phyloP scores from a whole-genome alignment of 1,139 yeast species.

The Lodderomyces oxycetoniae region DNA sequence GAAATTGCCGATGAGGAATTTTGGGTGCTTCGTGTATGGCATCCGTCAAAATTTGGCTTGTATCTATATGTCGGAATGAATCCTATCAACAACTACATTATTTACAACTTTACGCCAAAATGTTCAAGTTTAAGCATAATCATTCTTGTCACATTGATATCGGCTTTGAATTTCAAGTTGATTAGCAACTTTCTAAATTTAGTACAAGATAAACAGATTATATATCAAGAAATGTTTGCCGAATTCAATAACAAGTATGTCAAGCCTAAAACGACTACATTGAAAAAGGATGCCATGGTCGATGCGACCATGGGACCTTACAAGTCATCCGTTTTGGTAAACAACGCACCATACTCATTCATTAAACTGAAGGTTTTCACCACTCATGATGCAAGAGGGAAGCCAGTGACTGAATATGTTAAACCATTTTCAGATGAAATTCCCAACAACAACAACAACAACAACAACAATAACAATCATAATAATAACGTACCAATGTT shows the following conservation, averaged over 20 bases:
- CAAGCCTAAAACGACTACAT: conserved; percentile 49
- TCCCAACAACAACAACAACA: no score
- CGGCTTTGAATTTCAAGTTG: conserved; percentile 31
- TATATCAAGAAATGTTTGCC: conserved; percentile 57
- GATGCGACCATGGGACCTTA: conserved; percentile 52
- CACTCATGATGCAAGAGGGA: conserved; percentile 46
- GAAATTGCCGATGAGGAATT: conserved; percentile 24
- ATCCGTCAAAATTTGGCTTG: conserved; percentile 50
- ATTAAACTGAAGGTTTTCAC: conserved; percentile 41
- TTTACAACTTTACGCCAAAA: conserved; percentile 29
- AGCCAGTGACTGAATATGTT: conserved; percentile 16
- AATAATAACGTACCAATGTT: no score
- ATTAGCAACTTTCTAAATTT: conserved; percentile 45
- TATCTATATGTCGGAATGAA: conserved; percentile 50
- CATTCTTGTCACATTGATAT: conserved; percentile 32
- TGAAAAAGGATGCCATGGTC: conserved; percentile 16
- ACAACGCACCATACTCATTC: conserved; percentile 26
- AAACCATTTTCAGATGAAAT: no score
- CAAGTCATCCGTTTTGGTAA: conserved; percentile 28
- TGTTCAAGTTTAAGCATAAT: conserved; percentile 37
- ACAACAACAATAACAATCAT: no score
- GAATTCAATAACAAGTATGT: conserved; percentile 66
- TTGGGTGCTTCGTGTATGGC: conserved; percentile 59
- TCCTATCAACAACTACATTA: conserved; percentile 45
- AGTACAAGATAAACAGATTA: conserved; percentile 54